These are phyloP conservation scores for Wickerhamomyces sp. DNA, from an alignment of 1,139 yeast genomes.

Conservation along the genomic window DNA sequence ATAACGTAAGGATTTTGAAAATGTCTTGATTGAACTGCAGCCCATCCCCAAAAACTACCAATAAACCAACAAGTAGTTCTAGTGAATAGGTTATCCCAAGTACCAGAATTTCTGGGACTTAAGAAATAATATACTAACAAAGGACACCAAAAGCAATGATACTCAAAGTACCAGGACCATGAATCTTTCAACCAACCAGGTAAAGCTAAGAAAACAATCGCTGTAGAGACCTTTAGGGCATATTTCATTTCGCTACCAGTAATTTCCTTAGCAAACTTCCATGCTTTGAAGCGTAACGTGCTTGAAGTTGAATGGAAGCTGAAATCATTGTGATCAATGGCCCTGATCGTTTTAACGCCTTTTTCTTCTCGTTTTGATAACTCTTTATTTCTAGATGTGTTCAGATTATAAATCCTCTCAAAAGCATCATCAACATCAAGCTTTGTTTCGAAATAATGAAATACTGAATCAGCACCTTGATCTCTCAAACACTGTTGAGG, in stretches of 20 bases:
- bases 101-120: slow-evolving; percentile 40
- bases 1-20: slow-evolving; percentile 36
- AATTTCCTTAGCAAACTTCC: slow-evolving; percentile 32
- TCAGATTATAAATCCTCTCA: slow-evolving; percentile 37
- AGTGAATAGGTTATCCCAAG: slow-evolving; percentile 31
- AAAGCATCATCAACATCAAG: slow-evolving; percentile 45
- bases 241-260: slow-evolving; percentile 37
- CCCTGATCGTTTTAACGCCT: slow-evolving; percentile 24
- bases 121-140: slow-evolving; percentile 34
- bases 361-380: slow-evolving; percentile 2
- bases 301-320: slow-evolving; percentile 33
- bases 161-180: slow-evolving; percentile 36
- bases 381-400: slow-evolving; percentile 30
- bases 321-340: slow-evolving; percentile 36
- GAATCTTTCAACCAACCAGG: slow-evolving; percentile 40
- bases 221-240: slow-evolving; percentile 36
- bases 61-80: slow-evolving; percentile 32
- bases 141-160: slow-evolving; percentile 41
- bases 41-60: slow-evolving; percentile 46
- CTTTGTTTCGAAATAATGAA: slow-evolving; percentile 38
- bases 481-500: slow-evolving; percentile 41
- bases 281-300: slow-evolving; percentile 30
- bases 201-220: slow-evolving; percentile 33
- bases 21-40: slow-evolving; percentile 35
- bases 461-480: slow-evolving; percentile 42